A percentile compares a stretch with the other conserved stretches of the same genome.
phyloP scores from a whole-genome alignment of 2,329 filamentous ascomycete species.

The Apiospora koreana region DNA sequence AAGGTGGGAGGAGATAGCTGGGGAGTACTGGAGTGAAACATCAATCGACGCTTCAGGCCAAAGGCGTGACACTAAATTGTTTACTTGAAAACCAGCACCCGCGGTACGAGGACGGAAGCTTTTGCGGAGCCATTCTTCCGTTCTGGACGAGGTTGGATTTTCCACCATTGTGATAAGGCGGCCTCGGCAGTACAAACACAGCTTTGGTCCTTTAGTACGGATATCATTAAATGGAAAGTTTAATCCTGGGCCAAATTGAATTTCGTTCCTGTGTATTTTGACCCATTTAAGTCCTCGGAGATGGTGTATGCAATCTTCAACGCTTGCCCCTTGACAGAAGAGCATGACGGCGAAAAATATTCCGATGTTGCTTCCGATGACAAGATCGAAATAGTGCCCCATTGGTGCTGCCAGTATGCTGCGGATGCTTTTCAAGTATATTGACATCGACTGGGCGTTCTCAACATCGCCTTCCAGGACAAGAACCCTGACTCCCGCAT shows the following conservation, averaged over 20 bases:
- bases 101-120: background rate
- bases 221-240: background rate
- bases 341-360: background rate
- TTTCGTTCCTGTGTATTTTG: background rate
- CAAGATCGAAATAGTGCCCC: background rate
- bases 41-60: background rate
- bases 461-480: background rate
- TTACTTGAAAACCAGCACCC: background rate
- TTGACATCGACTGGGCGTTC: background rate
- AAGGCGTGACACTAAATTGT: background rate
- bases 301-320: background rate
- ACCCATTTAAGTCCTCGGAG: background rate
- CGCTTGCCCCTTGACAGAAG: background rate
- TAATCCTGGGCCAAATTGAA: background rate
- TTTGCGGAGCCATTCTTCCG: background rate
- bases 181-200: background rate
- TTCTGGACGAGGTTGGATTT: background rate
- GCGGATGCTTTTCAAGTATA: background rate
- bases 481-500: background rate
- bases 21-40: background rate
- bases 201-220: background rate
- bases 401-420: background rate
- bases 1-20: background rate
- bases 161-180: background rate
- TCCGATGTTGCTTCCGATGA: background rate